Conservation (phyloP, 106 monocot genomes). For the Dendrobium nobile region DNA sequence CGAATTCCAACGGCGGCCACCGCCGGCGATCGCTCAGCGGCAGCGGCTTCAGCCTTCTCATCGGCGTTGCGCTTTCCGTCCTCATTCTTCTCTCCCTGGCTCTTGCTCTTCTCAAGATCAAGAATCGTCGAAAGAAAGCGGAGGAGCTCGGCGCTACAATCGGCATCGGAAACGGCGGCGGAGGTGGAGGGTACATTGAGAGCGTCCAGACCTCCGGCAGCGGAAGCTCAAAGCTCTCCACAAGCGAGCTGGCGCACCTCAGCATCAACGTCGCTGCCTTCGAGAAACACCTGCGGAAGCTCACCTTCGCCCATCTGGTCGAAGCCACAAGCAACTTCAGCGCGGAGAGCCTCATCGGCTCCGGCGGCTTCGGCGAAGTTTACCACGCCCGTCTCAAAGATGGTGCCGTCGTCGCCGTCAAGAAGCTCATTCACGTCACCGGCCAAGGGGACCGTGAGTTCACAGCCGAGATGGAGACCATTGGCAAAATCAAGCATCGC, state of each 20-base stretch:
- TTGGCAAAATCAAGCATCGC: slow-evolving; percentile 75
- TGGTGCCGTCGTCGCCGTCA: slow-evolving; percentile 56
- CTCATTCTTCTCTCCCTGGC: slow-evolving; percentile 30
- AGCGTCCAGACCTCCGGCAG: slow-evolving; percentile 36
- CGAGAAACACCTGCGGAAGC: slow-evolving; percentile 60
- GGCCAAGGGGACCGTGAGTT: slow-evolving; percentile 81
- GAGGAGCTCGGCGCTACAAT: slow-evolving; percentile 9
- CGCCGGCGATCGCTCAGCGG: background rate
- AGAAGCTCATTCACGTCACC: slow-evolving; percentile 66
- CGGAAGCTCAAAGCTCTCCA: slow-evolving; percentile 45
- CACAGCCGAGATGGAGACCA: slow-evolving; percentile 90
- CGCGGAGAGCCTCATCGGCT: slow-evolving; percentile 60
- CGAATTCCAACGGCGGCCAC: background rate
- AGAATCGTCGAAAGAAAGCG: slow-evolving; percentile 20
- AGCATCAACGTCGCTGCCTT: slow-evolving; percentile 80
- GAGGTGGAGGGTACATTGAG: slow-evolving; percentile 27
- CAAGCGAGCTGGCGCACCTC: slow-evolving; percentile 56
- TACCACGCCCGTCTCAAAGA: slow-evolving; percentile 70
- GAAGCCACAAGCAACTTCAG: slow-evolving; percentile 86
- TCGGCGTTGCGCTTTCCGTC: slow-evolving; percentile 46
- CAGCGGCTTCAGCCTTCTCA: slow-evolving; percentile 30
- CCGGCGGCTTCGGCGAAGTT: slow-evolving; percentile 84
- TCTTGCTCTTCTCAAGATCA: slow-evolving; percentile 38
- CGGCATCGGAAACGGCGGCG: background rate
- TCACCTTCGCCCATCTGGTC: slow-evolving; percentile 66